These are phyloP conservation scores for Citrus sp. DNA, from an alignment of 345 rosid species.

Conservation along the genomic window DNA sequence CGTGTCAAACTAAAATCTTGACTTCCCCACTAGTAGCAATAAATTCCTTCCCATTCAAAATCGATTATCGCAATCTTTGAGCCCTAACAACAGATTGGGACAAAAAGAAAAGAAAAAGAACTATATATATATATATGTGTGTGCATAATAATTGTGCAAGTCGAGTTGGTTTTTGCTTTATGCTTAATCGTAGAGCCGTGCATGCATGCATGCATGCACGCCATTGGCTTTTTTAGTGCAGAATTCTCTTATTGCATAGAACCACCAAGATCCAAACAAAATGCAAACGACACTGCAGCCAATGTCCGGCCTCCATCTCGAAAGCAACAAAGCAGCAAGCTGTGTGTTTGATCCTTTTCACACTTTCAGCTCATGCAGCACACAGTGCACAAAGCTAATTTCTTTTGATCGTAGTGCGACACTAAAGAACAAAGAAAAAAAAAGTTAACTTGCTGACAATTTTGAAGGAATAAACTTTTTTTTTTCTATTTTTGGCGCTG, in stretches of 20 bases:
- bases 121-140: too few relatives aligned
- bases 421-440: background rate
- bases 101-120: too few relatives aligned
- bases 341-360: constrained; percentile 7
- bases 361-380: constrained; percentile 8
- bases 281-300: background rate
- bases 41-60: too few relatives aligned
- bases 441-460: background rate
- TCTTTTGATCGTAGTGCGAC: background rate
- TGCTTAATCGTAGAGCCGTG: background rate
- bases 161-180: too few relatives aligned
- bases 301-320: constrained; percentile 6
- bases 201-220: background rate
- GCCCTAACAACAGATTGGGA: too few relatives aligned
- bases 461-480: background rate
- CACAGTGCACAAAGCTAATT: background rate
- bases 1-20: too few relatives aligned
- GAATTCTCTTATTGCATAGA: background rate
- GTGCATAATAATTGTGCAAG: too few relatives aligned
- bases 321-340: constrained; percentile 16
- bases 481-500: background rate
- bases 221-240: constrained; percentile 3
- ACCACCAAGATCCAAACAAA: constrained; percentile 2
- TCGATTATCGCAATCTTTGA: too few relatives aligned
- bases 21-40: too few relatives aligned